Evolutionary conservation across 768 basidiomycete genomes (phyloP), one percentile per base, ranked within the genome.

Genomic region (Termitomyces sp.): DNA sequence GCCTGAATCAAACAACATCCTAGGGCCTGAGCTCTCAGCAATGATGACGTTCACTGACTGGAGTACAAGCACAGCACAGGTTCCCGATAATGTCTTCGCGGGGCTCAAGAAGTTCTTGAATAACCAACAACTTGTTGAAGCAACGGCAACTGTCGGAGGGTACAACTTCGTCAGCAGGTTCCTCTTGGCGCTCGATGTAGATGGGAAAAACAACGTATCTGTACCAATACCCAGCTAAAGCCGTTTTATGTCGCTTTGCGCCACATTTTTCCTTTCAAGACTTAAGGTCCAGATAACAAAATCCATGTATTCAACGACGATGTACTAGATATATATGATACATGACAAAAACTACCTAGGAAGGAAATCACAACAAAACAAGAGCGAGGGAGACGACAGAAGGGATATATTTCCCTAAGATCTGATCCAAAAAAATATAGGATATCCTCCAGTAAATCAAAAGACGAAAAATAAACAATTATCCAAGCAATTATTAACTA

Each of bases 151-250:
- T 15, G 64, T 68, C 4, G 70, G 63, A 48, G 65, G 68, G n/a
- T 72, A 73, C 42, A 69, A 68, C 13, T 66, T 72, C 31, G 70
- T 72, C 41, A 70, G 69, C 53, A 61, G 71, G 42, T 68, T 72
- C 51, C 60, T 69, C 20, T 61, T 69, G 18, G 65, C 69, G 4
- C 57, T 72, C 42, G 56, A 72, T 42, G 67, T 70, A 24, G 67
- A 71, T 59, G 70, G 62, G n/a, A 66, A 68, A 55, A 68, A 68
- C 60, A 60, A 65, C 27, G 67, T 67, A 16, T 62, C 67, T 13
- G 67, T 72, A 11, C 71, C 68, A 2, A 61, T 66, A 42, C 68
- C 67, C 2, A 56, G 24, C 18, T 69, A 53, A 63, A 48, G 33
- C 37, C 13, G 37, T 27, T 8, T 24, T 33, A 27, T 24, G 12